Conservation (phyloP, 2,329 filamentous ascomycete species). For the Pestalotiopsis sp. region DNA sequence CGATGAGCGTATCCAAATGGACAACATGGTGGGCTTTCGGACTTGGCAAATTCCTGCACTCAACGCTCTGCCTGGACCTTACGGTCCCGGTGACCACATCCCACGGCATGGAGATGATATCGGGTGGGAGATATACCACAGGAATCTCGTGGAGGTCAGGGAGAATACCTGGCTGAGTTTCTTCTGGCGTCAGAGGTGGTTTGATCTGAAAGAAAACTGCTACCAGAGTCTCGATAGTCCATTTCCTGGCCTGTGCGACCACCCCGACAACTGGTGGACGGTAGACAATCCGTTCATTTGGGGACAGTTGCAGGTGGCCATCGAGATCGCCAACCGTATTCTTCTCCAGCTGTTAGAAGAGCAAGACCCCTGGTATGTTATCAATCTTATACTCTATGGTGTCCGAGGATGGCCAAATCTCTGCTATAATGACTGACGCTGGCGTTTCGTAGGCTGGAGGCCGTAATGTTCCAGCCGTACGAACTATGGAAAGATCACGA, state of each 20-base stretch:
- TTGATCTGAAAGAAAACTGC: conserved; percentile 9
- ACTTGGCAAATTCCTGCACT: conserved; percentile 12
- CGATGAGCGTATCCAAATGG: conserved; percentile 8
- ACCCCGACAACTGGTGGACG: conserved; percentile 12
- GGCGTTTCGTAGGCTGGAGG: neutral
- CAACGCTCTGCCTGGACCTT: neutral
- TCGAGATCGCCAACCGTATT: conserved; percentile 13
- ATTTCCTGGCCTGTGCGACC: neutral
- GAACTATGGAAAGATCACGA: neutral
- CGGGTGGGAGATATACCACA: neutral
- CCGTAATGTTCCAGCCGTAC: neutral
- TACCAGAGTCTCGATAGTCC: neutral
- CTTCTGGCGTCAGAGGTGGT: conserved; percentile 7
- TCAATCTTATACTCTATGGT: neutral
- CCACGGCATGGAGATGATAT: neutral
- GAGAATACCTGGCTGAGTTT: conserved; percentile 7
- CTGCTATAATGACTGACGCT: too few species aligned
- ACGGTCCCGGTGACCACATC: neutral
- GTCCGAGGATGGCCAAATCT: neutral
- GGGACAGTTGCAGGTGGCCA: neutral
- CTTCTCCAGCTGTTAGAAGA: neutral
- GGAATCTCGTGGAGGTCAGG: neutral
- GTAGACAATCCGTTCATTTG: conserved; percentile 15
- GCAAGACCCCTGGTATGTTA: conserved; percentile 1
- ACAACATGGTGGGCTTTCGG: neutral